Percentiles rank a stretch among this genome's conserved stretches.
phyloP scores from a whole-genome alignment of 331 rosid genomes.

The Malus hybrid region DNA sequence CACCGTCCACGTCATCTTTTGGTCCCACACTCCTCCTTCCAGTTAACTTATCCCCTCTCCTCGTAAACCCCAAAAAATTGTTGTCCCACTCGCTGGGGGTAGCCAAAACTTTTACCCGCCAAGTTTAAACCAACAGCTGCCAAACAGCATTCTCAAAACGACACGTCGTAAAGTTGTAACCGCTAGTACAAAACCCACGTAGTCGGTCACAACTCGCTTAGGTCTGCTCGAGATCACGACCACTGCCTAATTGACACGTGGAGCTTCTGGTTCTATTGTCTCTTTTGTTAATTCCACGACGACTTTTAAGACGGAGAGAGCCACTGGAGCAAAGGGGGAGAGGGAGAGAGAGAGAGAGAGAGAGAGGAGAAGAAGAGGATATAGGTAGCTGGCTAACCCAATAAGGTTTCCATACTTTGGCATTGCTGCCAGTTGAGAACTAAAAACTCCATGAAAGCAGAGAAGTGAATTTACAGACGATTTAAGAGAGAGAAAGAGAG shows the following conservation, averaged over 20 bases:
- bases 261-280: background rate
- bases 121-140: background rate
- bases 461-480: background rate
- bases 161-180: background rate
- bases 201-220: background rate
- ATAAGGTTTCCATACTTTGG: conserved; percentile 12
- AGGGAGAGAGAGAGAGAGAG: background rate
- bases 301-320: conserved; percentile 13
- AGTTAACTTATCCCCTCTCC: conserved; percentile 8
- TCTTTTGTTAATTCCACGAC: background rate
- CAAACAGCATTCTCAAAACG: background rate
- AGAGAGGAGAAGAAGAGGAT: background rate
- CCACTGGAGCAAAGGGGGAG: conserved; percentile 10
- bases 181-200: background rate
- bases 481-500: background rate
- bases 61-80: background rate
- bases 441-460: conserved; percentile 14
- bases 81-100: background rate
- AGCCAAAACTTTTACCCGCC: background rate
- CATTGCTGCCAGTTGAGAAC: conserved; percentile 9
- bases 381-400: conserved; percentile 4
- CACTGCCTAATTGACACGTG: conserved; percentile 22
- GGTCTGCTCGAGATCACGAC: conserved; percentile 4
- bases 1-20: conserved; percentile 27
- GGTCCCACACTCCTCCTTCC: background rate